Evolutionary conservation across 345 rosid genomes (phyloP).

Genomic region (Microthlaspi erraticum): DNA sequence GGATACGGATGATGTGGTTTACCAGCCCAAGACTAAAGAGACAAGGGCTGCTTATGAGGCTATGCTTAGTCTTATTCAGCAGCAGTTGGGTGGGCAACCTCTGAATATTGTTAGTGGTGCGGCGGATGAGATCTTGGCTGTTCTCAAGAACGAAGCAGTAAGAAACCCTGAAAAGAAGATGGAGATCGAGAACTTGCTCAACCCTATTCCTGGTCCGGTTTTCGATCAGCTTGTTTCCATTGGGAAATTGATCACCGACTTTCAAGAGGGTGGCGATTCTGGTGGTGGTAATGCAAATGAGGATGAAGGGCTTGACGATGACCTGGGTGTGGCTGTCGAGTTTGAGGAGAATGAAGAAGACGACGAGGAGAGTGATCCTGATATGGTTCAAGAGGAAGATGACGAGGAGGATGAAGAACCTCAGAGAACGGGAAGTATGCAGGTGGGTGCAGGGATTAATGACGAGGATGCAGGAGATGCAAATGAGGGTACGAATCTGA

Average conservation of each 20-base stretch:
- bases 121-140: constrained; percentile 93
- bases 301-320: constrained; percentile 83
- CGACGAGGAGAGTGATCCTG: constrained; percentile 89
- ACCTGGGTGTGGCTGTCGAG: constrained; percentile 91
- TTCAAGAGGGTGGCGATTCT: constrained; percentile 66
- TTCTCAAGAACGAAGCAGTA: constrained; percentile 70
- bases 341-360: constrained; percentile 90
- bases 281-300: constrained; percentile 56
- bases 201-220: constrained; percentile 49
- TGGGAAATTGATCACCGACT: constrained; percentile 83
- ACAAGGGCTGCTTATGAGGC: constrained; percentile 92
- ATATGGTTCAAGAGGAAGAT: constrained; percentile 84
- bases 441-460: constrained; percentile 80
- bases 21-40: constrained; percentile 91
- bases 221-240: constrained; percentile 80
- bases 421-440: constrained; percentile 69
- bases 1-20: constrained; percentile 81
- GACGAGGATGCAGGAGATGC: constrained; percentile 72
- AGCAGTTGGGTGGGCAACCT: constrained; percentile 90
- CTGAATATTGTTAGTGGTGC: constrained; percentile 81
- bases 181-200: constrained; percentile 82
- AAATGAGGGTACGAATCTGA: constrained; percentile 68
- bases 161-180: constrained; percentile 79
- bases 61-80: constrained; percentile 80
- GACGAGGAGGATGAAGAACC: constrained; percentile 86